Evolutionary conservation across 495 filamentous ascomycete genomes (phyloP), one percentile per base, ranked within the genome.

Genomic region (Elaphomyces granulatus): DNA sequence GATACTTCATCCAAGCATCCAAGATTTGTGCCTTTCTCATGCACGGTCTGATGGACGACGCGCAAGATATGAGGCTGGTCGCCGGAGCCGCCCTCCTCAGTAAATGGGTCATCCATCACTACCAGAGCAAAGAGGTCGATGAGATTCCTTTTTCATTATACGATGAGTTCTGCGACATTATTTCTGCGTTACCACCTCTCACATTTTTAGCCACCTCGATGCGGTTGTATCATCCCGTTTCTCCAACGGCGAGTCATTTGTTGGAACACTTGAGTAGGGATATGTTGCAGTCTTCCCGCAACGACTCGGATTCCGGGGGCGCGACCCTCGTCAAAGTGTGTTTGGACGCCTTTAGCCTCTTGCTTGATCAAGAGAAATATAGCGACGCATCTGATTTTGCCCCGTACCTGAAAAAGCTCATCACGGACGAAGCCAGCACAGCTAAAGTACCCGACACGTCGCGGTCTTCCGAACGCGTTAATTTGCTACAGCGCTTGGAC

Each of bases 271-370:
- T 57, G 34, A 42, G 47, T 10, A 33, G 21, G 2, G 15, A 55
- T 2, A 45, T 48, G 8, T 32, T 40, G 6, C 39, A 19, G 15
- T 38, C 44, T 31, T 32, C 51, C 17, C 44, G 48, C n/a, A 20
- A 47, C 6, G 58, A 43, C 49, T 41, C 36, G 15, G 36, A 51
- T 9, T 3, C 17, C 7, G 45, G 49, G 15, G 54, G 49, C 15
- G 56, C 55, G 32, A 40, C 40, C 19, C 47, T 62, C 30, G 46
- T 63, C 23, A 41, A 46, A 0, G 47, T 52, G n/a, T 45, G 54
- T 9, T 58, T 58, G 23, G 53, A 62, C 19, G 62, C 55, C 1
- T 52, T 68, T 12, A 55, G 54, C 10, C 37, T 64, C 15, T 40
- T 65, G 20, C 44, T 58, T 10, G 61, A 66, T 12, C 48, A 43